phyloP scores from a whole-genome alignment of 768 basidiomycete genomes.

The Brasilioporus rufonigricans region DNA sequence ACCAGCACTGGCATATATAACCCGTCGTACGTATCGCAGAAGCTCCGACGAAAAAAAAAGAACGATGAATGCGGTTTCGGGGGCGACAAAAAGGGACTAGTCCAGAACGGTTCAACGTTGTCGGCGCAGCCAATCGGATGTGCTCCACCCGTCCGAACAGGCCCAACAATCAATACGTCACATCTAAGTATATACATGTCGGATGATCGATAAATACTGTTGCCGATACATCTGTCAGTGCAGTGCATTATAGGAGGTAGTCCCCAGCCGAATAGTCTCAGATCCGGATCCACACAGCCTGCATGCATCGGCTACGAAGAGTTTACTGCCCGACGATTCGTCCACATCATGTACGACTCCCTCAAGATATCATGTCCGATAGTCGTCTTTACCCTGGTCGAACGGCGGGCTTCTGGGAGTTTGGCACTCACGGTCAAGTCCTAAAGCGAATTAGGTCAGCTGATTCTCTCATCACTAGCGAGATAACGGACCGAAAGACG shows the following conservation, averaged over 20 bases:
- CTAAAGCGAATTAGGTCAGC: constrained; percentile 35
- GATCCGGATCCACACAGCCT: not conserved
- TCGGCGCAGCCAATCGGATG: not conserved
- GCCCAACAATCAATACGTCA: not conserved
- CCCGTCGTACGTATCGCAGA: not conserved
- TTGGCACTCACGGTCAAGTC: constrained; percentile 68
- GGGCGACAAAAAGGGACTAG: not conserved
- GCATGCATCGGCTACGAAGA: constrained; percentile 15
- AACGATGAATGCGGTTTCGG: too few species aligned
- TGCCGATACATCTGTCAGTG: constrained; percentile 21
- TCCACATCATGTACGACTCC: constrained; percentile 89
- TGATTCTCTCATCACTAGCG: not conserved
- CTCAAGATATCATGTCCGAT: constrained; percentile 62
- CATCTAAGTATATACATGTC: constrained; percentile 9
- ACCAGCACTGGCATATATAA: not conserved
- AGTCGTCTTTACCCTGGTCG: constrained; percentile 62
- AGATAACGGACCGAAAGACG: constrained; percentile 61
- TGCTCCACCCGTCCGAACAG: not conserved
- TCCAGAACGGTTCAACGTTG: not conserved
- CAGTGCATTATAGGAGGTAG: constrained; percentile 2
- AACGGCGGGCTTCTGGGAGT: constrained; percentile 77
- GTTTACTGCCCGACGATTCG: constrained; percentile 69
- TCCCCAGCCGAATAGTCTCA: not conserved
- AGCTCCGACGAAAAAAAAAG: constrained; percentile 6
- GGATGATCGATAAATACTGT: constrained; percentile 21